Percentiles rank a stretch among this genome's conserved stretches.
phyloP scores from a whole-genome alignment of 2,329 filamentous ascomycete species.

The Fusarium kyushuense region DNA sequence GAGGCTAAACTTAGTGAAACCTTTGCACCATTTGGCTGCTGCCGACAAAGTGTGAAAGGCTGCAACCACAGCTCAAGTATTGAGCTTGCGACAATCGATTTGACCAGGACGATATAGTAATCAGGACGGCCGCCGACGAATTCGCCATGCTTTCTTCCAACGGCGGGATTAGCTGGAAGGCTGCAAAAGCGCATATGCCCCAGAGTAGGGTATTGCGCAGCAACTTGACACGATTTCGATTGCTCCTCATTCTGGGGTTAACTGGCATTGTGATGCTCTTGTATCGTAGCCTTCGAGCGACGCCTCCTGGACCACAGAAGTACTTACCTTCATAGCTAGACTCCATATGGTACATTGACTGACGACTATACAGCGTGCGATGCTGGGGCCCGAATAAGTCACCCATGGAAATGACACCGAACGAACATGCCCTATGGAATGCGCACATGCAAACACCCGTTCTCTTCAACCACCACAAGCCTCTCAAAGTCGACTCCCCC shows the following conservation, averaged over 20 bases:
- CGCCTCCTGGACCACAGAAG: constrained; percentile 91
- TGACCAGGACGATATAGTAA: constrained; percentile 27
- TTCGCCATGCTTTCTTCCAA: constrained; percentile 86
- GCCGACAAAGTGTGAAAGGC: constrained; percentile 19
- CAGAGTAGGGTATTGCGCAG: constrained; percentile 78
- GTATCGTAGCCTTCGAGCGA: constrained; percentile 87
- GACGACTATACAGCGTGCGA: constrained; percentile 77
- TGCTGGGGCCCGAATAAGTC: constrained; percentile 96
- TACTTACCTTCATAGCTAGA: constrained; percentile 55
- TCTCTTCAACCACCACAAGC: constrained; percentile 94
- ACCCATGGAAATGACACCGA: constrained; percentile 94
- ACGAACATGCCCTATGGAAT: constrained; percentile 91
- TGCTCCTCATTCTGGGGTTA: constrained; percentile 79
- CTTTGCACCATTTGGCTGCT: constrained; percentile 20
- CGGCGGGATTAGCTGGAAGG: constrained; percentile 92
- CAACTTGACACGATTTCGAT: constrained; percentile 80
- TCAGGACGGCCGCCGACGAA: constrained; percentile 43
- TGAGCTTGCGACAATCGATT: constrained; percentile 25
- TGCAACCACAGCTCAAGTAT: constrained; percentile 17
- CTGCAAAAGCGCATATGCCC: constrained; percentile 82
- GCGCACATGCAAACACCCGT: constrained; percentile 91
- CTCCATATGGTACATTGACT: constrained; percentile 20
- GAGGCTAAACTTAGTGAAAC: constrained; percentile 8
- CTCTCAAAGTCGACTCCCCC: constrained; percentile 84
- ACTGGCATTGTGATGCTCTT: constrained; percentile 79